A percentile compares a stretch with the other conserved stretches of the same genome.
These are phyloP conservation scores for Litsea cubeba DNA, from an alignment of 164 flowering plant genomes.

Conservation along the genomic window DNA sequence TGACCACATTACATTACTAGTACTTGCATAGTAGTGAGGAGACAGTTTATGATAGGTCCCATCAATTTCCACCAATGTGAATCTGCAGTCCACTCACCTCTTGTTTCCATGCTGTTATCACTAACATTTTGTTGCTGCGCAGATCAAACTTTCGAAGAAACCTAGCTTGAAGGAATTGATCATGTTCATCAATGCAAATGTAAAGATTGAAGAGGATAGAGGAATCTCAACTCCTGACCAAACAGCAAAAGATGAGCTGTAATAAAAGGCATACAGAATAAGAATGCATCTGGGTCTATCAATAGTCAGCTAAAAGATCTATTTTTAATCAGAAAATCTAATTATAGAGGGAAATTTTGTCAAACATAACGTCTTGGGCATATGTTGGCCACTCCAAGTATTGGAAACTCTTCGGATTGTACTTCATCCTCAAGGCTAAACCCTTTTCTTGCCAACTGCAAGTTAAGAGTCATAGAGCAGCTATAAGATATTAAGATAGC, in stretches of 20 bases:
- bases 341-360: background rate
- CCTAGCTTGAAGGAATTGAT: conserved; percentile 71
- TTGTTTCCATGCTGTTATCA: background rate
- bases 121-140: conserved; percentile 16
- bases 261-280: conserved; percentile 7
- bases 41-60: too few relatives aligned
- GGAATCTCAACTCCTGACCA: conserved; percentile 18
- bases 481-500: background rate
- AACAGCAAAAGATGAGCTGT: conserved; percentile 67
- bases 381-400: background rate
- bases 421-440: background rate
- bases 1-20: background rate
- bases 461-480: background rate
- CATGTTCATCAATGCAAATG: conserved; percentile 43
- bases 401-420: background rate
- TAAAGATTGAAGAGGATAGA: conserved; percentile 26
- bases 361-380: background rate
- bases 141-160: conserved; percentile 67
- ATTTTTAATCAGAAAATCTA: background rate
- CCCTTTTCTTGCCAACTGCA: background rate
- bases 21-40: background rate
- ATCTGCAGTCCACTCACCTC: background rate
- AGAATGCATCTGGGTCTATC: background rate
- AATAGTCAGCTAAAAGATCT: background rate
- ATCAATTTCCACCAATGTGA: background rate